A percentile compares a stretch with the other conserved stretches of the same genome.
phyloP scores from a whole-genome alignment of 148 eudicot species.

The Bassia scoparia region DNA sequence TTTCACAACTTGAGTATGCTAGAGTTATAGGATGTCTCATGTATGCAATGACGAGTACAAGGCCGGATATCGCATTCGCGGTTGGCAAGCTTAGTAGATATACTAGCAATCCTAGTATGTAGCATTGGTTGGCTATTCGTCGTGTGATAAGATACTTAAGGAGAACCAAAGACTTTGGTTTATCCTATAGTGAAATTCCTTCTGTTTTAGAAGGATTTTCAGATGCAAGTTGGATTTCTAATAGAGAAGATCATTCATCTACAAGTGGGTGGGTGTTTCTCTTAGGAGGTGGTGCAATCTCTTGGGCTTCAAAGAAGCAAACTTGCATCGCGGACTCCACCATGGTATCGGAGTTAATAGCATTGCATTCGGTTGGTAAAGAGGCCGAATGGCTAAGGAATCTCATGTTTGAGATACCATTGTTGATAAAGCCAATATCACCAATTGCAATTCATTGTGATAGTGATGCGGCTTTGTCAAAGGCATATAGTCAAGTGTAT shows the following conservation, averaged over 20 bases:
- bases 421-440: neutral
- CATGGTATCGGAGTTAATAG: neutral
- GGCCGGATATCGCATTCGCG: neutral
- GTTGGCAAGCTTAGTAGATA: neutral
- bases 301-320: neutral
- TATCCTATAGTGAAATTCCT: neutral
- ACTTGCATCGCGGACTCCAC: constrained; percentile 4
- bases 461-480: no score
- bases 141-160: neutral
- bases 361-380: neutral
- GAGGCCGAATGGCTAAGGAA: neutral
- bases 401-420: neutral
- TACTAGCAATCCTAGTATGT: constrained; percentile 4
- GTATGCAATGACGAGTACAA: neutral
- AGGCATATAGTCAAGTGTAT: no score
- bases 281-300: neutral
- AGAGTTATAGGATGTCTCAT: neutral
- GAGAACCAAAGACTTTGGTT: neutral
- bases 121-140: neutral
- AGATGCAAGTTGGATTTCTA: neutral
- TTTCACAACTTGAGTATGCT: neutral
- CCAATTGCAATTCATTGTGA: no score
- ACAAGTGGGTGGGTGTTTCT: constrained; percentile 1
- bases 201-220: no score
- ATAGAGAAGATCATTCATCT: neutral